Conservation (phyloP, 192 early-diverging fungal species). For the Coemansia asiatica region DNA sequence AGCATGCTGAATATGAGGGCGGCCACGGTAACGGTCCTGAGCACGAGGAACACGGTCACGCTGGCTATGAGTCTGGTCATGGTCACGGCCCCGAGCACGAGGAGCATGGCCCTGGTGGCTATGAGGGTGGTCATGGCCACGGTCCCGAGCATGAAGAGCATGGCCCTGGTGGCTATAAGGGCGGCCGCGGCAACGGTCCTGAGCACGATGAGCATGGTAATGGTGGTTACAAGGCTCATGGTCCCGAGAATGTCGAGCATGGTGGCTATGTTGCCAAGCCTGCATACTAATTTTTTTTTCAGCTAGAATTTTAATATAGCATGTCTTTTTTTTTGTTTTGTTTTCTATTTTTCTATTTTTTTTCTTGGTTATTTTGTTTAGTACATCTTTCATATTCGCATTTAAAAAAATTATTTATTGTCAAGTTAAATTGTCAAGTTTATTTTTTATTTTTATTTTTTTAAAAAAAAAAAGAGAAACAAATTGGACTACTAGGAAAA, state of each 20-base stretch:
- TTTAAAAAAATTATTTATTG: too few relatives aligned
- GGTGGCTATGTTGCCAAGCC: conserved; percentile 12
- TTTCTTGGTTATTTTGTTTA: too few relatives aligned
- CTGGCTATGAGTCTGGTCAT: conserved; percentile 17
- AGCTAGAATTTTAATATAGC: too few relatives aligned
- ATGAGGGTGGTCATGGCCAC: background rate
- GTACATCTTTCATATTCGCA: too few relatives aligned
- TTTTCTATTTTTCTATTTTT: too few relatives aligned
- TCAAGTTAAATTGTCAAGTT: too few relatives aligned
- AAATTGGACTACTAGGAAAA: too few relatives aligned
- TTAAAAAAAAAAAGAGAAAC: too few relatives aligned
- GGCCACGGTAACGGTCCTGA: conserved; percentile 13
- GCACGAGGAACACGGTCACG: conserved; percentile 13
- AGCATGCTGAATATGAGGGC: conserved; percentile 6
- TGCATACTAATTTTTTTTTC: conserved; percentile 7
- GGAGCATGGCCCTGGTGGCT: conserved; percentile 8
- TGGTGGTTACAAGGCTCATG: conserved; percentile 19
- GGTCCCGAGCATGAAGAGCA: conserved; percentile 12
- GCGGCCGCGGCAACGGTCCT: conserved; percentile 9
- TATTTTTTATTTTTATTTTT: too few relatives aligned
- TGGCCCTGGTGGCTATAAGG: conserved; percentile 13
- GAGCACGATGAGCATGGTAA: conserved; percentile 11
- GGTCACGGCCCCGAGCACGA: conserved; percentile 14
- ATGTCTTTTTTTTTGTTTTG: too few relatives aligned
- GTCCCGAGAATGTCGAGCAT: conserved; percentile 13